Conservation (phyloP, 1,284 basidiomycete species). For the Apiotrichum siamense region DNA sequence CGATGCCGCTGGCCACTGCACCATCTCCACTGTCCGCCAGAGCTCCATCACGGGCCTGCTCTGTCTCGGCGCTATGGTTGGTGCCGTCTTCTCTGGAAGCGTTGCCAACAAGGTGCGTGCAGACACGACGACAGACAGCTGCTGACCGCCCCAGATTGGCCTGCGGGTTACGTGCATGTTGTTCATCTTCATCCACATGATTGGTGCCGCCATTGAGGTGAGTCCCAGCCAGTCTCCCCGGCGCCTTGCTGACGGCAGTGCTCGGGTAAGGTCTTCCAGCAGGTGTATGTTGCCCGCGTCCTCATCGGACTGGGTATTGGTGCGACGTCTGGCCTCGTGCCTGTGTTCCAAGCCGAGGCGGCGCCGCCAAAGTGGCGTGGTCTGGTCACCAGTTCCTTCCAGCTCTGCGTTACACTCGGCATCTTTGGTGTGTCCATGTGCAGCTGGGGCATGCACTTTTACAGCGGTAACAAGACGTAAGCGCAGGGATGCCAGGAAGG, state of each 20-base stretch:
- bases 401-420: slow-evolving; percentile 48
- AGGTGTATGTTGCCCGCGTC: slow-evolving; percentile 45
- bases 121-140: neutral
- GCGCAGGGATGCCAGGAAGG: slow-evolving; percentile 8
- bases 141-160: slow-evolving; percentile 32
- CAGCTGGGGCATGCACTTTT: slow-evolving; percentile 45
- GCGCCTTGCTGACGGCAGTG: slow-evolving; percentile 20
- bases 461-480: slow-evolving; percentile 16
- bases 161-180: slow-evolving; percentile 40
- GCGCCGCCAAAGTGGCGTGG: slow-evolving; percentile 35
- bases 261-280: slow-evolving; percentile 30
- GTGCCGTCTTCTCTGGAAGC: slow-evolving; percentile 39
- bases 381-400: slow-evolving; percentile 46
- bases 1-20: slow-evolving; percentile 18
- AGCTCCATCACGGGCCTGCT: slow-evolving; percentile 44
- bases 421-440: slow-evolving; percentile 48
- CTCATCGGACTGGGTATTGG: slow-evolving; percentile 47
- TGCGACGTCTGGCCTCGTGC: slow-evolving; percentile 47
- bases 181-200: slow-evolving; percentile 44
- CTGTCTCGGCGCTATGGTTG: slow-evolving; percentile 42
- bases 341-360: slow-evolving; percentile 49
- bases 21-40: slow-evolving; percentile 34
- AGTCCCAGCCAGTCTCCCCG: neutral
- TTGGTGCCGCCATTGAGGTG: slow-evolving; percentile 48
- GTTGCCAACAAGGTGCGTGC: slow-evolving; percentile 32